phyloP scores from a whole-genome alignment of 306 rosid genomes.

The Crataegus laevigata region DNA sequence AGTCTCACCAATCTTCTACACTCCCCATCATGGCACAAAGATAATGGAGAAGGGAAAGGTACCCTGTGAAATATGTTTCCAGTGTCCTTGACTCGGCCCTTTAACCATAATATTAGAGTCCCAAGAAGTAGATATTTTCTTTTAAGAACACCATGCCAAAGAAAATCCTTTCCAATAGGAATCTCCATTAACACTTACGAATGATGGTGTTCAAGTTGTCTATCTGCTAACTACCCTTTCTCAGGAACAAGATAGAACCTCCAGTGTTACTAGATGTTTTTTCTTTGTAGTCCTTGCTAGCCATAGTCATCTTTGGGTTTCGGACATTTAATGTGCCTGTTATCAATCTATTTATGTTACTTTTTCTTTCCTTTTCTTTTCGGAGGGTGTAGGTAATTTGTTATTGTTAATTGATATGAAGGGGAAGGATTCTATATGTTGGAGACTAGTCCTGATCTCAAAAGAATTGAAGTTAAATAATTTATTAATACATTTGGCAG shows the following conservation, averaged over 20 bases:
- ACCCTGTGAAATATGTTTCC: too few species aligned
- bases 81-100: neutral
- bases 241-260: neutral
- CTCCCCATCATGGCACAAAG: too few species aligned
- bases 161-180: neutral
- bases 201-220: neutral
- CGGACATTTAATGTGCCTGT: neutral
- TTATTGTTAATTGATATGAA: neutral
- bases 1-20: too few species aligned
- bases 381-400: neutral
- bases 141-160: neutral
- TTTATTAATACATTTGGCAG: neutral
- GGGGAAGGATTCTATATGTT: neutral
- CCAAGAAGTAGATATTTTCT: neutral
- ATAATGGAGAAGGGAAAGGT: neutral
- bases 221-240: neutral
- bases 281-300: neutral
- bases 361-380: neutral
- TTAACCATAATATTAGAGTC: neutral
- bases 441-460: neutral
- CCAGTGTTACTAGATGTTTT: neutral
- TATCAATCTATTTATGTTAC: neutral
- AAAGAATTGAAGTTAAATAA: neutral
- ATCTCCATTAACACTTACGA: neutral
- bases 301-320: neutral